Evolutionary conservation across 441 rosid species (phyloP).

Genomic region (Erodium chrysanthum): DNA sequence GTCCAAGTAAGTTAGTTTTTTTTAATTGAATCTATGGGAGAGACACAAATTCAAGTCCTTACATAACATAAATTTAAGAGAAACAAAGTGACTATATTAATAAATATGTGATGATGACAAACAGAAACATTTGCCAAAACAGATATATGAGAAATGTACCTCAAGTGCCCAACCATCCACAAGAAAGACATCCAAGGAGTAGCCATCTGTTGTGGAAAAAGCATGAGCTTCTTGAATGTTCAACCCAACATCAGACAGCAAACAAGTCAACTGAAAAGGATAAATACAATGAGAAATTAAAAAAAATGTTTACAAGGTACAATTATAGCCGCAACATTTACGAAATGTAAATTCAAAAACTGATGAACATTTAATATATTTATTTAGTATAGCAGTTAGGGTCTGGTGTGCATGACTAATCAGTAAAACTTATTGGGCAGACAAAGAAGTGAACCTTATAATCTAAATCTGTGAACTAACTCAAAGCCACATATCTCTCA

Average conservation of each 20-base stretch:
- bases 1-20: slow-evolving; percentile 13
- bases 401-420: neutral
- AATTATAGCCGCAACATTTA: neutral
- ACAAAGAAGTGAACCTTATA: slow-evolving; percentile 3
- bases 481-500: neutral
- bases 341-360: neutral
- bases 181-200: slow-evolving; percentile 61
- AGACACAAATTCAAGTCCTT: neutral
- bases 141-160: slow-evolving; percentile 27
- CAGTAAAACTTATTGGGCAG: neutral
- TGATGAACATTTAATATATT: neutral
- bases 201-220: slow-evolving; percentile 61
- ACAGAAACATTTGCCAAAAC: neutral
- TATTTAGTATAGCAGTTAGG: neutral
- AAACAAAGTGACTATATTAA: neutral
- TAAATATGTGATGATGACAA: neutral
- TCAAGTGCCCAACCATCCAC: slow-evolving; percentile 45
- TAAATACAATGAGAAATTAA: slow-evolving; percentile 12
- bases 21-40: neutral
- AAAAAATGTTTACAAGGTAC: neutral
- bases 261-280: slow-evolving; percentile 49
- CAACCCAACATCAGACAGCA: slow-evolving; percentile 54
- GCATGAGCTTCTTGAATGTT: slow-evolving; percentile 81
- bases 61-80: neutral
- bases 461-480: neutral